Conservation (phyloP, 2,329 filamentous ascomycete genomes). For the Gnomoniopsis sp. region DNA sequence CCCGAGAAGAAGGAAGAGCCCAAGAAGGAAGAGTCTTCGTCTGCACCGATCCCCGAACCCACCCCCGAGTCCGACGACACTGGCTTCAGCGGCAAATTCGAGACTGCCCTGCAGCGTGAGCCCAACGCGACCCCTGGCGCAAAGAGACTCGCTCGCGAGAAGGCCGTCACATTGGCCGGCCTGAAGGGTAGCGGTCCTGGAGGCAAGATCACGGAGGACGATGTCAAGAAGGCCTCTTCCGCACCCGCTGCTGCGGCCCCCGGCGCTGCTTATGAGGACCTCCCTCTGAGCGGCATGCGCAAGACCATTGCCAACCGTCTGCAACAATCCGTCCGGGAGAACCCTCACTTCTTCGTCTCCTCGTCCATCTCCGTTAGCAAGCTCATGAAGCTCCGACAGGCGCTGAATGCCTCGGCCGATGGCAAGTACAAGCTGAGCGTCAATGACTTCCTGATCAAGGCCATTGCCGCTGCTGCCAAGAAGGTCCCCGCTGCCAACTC, state of each 20-base stretch:
- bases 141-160: conserved; percentile 81
- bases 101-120: conserved; percentile 81
- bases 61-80: conserved; percentile 60
- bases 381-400: conserved; percentile 92
- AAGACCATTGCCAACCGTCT: conserved; percentile 95
- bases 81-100: conserved; percentile 70
- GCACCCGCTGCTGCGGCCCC: conserved; percentile 49
- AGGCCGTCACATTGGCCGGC: conserved; percentile 70
- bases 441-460: conserved; percentile 99
- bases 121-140: conserved; percentile 69
- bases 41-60: conserved; percentile 53
- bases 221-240: conserved; percentile 79
- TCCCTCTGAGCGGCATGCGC: conserved; percentile 86
- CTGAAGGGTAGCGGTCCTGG: conserved; percentile 85
- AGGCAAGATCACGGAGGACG: conserved; percentile 85
- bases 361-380: conserved; percentile 88
- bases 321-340: conserved; percentile 82
- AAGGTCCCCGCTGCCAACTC: conserved; percentile 97
- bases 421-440: conserved; percentile 99
- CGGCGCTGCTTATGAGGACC: conserved; percentile 74
- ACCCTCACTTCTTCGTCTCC: conserved; percentile 98
- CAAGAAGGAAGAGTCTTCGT: conserved; percentile 57
- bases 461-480: conserved; percentile 79
- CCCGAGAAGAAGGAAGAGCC: conserved; percentile 66
- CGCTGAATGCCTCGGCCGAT: conserved; percentile 82